Percentiles rank a stretch among this genome's conserved stretches.
Conservation (phyloP, 495 filamentous ascomycete species). For the Xylaria scruposa region DNA sequence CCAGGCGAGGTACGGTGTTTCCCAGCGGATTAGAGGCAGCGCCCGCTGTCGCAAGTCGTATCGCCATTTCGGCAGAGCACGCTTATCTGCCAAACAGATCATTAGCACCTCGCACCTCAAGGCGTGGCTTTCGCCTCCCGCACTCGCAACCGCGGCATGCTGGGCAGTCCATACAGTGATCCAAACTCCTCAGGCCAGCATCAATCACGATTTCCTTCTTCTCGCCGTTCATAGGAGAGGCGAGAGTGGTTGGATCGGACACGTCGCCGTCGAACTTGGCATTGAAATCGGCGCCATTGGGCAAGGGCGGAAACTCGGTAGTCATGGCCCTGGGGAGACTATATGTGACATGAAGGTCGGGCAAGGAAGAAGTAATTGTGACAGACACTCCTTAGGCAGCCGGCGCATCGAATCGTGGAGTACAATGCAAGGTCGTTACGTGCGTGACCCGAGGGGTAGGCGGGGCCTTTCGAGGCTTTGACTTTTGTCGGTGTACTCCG, state of each 20-base stretch:
- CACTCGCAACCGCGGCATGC: conserved; percentile 9
- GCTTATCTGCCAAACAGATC: conserved; percentile 68
- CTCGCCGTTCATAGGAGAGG: conserved; percentile 5
- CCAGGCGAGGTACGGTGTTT: conserved; percentile 91
- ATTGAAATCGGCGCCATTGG: conserved; percentile 25
- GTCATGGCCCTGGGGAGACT: conserved; percentile 25
- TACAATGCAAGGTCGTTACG: background rate
- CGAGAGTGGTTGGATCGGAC: conserved; percentile 20
- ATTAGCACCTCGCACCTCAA: conserved; percentile 27
- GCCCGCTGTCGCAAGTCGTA: conserved; percentile 80
- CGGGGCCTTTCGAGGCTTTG: background rate
- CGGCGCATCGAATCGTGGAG: conserved; percentile 25
- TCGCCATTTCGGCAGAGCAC: conserved; percentile 85
- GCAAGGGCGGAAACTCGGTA: conserved; percentile 28
- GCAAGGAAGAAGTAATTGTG: background rate
- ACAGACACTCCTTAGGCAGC: conserved; percentile 5
- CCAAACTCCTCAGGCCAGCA: conserved; percentile 72
- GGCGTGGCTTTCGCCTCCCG: background rate
- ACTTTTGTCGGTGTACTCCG: background rate
- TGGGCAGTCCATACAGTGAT: conserved; percentile 72
- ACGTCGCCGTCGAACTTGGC: conserved; percentile 16
- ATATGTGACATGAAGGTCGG: conserved; percentile 15
- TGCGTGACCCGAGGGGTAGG: background rate
- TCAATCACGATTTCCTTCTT: conserved; percentile 61
- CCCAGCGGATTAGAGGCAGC: conserved; percentile 88